phyloP scores from a whole-genome alignment of 148 eudicot genomes.

The Fagopyrum tataricum region DNA sequence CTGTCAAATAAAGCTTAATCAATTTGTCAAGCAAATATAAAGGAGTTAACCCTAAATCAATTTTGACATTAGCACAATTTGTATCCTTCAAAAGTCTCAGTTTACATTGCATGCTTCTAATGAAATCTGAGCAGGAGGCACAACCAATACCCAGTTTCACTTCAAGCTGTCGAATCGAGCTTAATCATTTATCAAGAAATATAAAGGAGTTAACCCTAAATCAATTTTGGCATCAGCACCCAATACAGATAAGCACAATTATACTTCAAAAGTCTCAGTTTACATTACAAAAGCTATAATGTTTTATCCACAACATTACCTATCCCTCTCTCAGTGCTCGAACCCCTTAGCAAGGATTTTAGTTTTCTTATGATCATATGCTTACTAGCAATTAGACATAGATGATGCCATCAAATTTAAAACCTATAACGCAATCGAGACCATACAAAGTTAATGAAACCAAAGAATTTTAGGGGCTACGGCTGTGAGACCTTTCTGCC shows the following conservation, averaged over 20 bases:
- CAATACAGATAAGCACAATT: too few species aligned
- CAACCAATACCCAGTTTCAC: conserved; percentile 88
- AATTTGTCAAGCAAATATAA: background rate
- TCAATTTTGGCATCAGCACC: too few species aligned
- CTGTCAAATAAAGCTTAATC: conserved; percentile 31
- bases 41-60: background rate
- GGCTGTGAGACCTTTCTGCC: background rate
- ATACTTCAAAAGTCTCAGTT: too few species aligned
- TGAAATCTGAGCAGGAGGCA: conserved; percentile 80
- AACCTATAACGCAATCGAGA: background rate
- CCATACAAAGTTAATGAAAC: background rate
- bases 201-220: background rate
- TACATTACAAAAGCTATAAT: background rate
- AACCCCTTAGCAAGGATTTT: background rate
- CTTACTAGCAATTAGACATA: background rate
- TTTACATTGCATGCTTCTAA: conserved; percentile 47
- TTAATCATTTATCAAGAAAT: background rate
- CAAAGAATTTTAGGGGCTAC: background rate
- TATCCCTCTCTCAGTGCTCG: background rate
- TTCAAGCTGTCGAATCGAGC: conserved; percentile 56
- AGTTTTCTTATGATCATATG: background rate
- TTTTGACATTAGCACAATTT: background rate
- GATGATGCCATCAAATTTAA: background rate
- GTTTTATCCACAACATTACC: background rate
- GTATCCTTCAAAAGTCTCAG: background rate